Evolutionary conservation across 306 rosid species (phyloP), one percentile per base, ranked within the genome.

Genomic region (Trifolium dubium): DNA sequence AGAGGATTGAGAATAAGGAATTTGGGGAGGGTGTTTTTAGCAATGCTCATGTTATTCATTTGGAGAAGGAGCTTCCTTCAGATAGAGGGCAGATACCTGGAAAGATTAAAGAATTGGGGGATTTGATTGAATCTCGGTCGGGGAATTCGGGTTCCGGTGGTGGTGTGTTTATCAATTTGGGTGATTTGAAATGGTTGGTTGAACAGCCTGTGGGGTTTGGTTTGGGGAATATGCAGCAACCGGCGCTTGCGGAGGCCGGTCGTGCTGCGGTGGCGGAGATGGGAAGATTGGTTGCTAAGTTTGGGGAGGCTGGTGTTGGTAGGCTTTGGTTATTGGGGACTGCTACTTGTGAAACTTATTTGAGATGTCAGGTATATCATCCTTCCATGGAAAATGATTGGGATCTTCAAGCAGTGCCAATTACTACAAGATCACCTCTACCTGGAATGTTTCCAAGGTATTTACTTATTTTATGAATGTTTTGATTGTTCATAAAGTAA

Each of bases 291-390:
- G 82, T 95, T 65, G 79, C 72, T 0, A 87, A 81, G 70, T 90
- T 82, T 32, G 89, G 95, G 1, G 94, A 88, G 31, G 85, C 69
- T 39, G 85, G 84, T 46, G 14, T 63, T 4, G 86, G 88, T 4
- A 72, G 82, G 69, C 88, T 95, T 53, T 95, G 99, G 99, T 69
- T 95, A 74, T 86, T 90, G 40, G 98, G 98, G 2, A 95, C 97
- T 74, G 98, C 98, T 64, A 95, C 98, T 61, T 95, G 97, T 84
- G 99, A 95, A 82, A 95, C 99, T 50, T 95, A 90, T 37, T 82
- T 95, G 91, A 90, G 98, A 79, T 95, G 99, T 75, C 99, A 92
- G 81, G 99, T 95, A n/a, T 95, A 92, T 85, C 99, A 95, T 69
- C 93, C 98, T 81, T 87, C 96, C 72, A 95, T 95, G 98, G 99